These are phyloP conservation scores for Elongisporangium undulatum DNA, from an alignment of 352 stramenopile species.

Conservation along the genomic window DNA sequence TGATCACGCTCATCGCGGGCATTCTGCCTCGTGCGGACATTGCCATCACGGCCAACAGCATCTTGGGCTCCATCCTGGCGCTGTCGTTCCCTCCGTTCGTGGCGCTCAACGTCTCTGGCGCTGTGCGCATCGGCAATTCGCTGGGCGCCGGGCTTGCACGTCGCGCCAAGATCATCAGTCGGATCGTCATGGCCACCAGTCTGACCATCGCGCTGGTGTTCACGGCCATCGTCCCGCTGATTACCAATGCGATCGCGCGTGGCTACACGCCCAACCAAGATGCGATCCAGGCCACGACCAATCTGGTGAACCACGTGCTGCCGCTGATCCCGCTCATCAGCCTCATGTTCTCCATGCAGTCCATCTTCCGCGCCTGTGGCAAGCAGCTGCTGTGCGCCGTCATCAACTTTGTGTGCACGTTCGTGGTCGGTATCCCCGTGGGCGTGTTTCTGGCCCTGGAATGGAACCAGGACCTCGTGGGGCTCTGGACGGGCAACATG, in stretches of 20 bases:
- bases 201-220: constrained; percentile 2
- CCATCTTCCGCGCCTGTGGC: constrained; percentile 3
- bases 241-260: constrained; percentile 2
- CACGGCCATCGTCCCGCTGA: background rate
- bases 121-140: constrained; percentile 21
- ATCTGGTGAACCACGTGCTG: constrained; percentile 4
- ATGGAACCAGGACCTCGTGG: constrained; percentile 12
- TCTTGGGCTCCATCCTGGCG: constrained; percentile 15
- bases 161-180: constrained; percentile 11
- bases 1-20: constrained; percentile 14
- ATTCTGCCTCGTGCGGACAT: constrained; percentile 15
- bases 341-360: background rate
- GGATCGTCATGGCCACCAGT: constrained; percentile 3
- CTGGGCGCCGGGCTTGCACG: constrained; percentile 11
- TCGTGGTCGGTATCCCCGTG: constrained; percentile 11
- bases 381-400: constrained; percentile 9
- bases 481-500: constrained; percentile 16
- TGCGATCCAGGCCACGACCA: background rate
- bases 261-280: constrained; percentile 7
- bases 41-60: constrained; percentile 18
- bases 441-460: constrained; percentile 12
- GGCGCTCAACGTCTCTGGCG: constrained; percentile 14
- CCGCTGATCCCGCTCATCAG: constrained; percentile 1
- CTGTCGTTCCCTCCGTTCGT: constrained; percentile 19
- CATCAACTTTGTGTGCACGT: background rate